Base-by-base conservation (phyloP, 2,329 filamentous ascomycete species). In the Coccinonectria pachysandricola region DNA sequence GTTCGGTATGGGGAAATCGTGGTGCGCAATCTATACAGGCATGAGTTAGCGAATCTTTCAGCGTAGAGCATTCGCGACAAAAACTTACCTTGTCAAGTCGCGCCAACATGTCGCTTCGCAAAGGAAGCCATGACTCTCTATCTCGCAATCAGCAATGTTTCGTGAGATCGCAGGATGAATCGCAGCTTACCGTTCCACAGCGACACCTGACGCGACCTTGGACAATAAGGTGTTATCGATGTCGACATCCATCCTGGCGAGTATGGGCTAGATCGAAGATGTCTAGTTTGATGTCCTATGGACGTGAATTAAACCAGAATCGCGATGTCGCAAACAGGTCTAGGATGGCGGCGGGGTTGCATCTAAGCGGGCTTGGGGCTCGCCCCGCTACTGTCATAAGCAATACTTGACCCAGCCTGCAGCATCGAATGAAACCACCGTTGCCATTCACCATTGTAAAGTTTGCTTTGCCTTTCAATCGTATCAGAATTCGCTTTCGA, bases 1-100 rank as follows among this genome's bases (percentile, higher is more conserved):
- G 27, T 60, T 64, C 8, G 81, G 81, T 42, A 79, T 77, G 21
- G 81, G 75, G 44, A 93, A 94, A 27, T 79, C 76, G 49, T 75
- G 66, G 52, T 72, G 70, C 20, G 81, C 71, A 40, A 86, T 88
- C 83, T 92, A 23, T 26, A 34, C 18, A 34, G 6, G 11, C 15
- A 38, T 19, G 35, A 23, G 25, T 14, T 14, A 13, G 17, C 17
- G 17, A 19, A 10, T 10, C 7, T 19, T n/a, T n/a, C n/a, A n/a
- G n/a, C n/a, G n/a, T n/a, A n/a, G n/a, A n/a, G n/a, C n/a, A n/a
- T n/a, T n/a, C n/a, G n/a, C 7, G 17, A 10, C 17, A 19, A 19
- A 7, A 10, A 10, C 7, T 19, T 44, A 70, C 68, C 59, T 64
- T 66, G 52, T 91, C 78, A 25, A 88, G 65, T 43, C 76, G 72